A percentile compares a stretch with the other conserved stretches of the same genome.
These are phyloP conservation scores for Asterochloris erici DNA, from an alignment of 139 green algal genomes.

Conservation along the genomic window DNA sequence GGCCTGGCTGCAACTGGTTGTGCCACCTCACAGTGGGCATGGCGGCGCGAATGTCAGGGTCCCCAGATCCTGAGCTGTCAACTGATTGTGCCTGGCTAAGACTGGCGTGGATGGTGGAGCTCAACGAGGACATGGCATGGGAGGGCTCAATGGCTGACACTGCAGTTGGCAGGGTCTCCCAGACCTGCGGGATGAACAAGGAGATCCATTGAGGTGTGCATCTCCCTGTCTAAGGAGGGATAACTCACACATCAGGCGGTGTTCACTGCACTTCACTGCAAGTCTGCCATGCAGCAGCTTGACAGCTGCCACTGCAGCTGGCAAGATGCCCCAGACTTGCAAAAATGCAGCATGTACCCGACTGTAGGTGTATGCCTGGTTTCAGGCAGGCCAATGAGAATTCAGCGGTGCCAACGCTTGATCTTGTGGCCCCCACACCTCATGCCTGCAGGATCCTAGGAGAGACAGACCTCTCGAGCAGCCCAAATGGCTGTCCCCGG, in stretches of 20 bases:
- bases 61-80: not conserved
- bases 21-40: not conserved
- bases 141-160: slow-evolving; percentile 61
- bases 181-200: slow-evolving; percentile 29
- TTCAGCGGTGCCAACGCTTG: too few species aligned
- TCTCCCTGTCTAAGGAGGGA: too few species aligned
- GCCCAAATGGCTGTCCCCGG: slow-evolving; percentile 73
- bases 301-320: too few species aligned
- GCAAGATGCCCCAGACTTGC: too few species aligned
- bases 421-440: too few species aligned
- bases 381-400: too few species aligned
- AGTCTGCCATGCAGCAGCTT: too few species aligned
- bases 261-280: too few species aligned
- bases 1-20: not conserved
- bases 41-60: not conserved
- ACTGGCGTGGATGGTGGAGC: not conserved
- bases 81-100: not conserved
- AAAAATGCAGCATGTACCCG: too few species aligned
- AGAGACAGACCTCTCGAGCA: slow-evolving; percentile 32
- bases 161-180: slow-evolving; percentile 15
- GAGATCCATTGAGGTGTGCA: too few species aligned
- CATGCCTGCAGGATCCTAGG: not conserved
- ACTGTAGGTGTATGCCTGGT: too few species aligned
- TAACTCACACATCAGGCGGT: too few species aligned
- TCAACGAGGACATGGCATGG: slow-evolving; percentile 35